Percentiles rank a stretch among this genome's conserved stretches.
Evolutionary conservation across 1,284 basidiomycete genomes (phyloP).

Genomic region (Earliella scabrosa): DNA sequence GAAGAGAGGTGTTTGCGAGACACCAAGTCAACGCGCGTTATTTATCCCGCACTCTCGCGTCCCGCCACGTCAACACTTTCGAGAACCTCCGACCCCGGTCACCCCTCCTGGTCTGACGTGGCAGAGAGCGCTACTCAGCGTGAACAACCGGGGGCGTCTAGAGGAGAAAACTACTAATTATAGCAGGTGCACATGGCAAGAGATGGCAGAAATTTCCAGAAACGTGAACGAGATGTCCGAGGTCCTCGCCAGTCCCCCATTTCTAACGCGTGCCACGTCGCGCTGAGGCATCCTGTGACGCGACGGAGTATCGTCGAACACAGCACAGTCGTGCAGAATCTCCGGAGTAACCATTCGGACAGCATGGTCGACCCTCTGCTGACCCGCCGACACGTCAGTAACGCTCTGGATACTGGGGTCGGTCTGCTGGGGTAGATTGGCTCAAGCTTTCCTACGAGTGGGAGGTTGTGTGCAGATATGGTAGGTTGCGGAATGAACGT

Average conservation of each 20-base stretch:
- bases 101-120: conserved; percentile 19
- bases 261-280: conserved; percentile 21
- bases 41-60: conserved; percentile 11
- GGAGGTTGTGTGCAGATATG: too few relatives aligned
- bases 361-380: too few relatives aligned
- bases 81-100: conserved; percentile 14
- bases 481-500: too few relatives aligned
- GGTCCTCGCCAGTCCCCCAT: conserved; percentile 6
- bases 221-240: conserved; percentile 7
- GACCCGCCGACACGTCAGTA: too few relatives aligned
- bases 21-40: conserved; percentile 17
- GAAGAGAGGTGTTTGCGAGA: conserved; percentile 14
- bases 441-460: too few relatives aligned
- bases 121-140: not conserved
- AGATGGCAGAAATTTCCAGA: conserved; percentile 18
- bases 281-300: conserved; percentile 11
- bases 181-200: not conserved
- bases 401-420: too few relatives aligned
- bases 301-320: conserved; percentile 11
- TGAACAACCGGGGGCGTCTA: not conserved
- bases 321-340: conserved; percentile 7
- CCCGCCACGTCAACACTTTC: conserved; percentile 28
- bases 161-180: too few relatives aligned
- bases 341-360: conserved; percentile 1
- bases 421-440: too few relatives aligned